These are phyloP conservation scores for Trametes punicea DNA, from an alignment of 768 basidiomycete genomes.

Conservation along the genomic window DNA sequence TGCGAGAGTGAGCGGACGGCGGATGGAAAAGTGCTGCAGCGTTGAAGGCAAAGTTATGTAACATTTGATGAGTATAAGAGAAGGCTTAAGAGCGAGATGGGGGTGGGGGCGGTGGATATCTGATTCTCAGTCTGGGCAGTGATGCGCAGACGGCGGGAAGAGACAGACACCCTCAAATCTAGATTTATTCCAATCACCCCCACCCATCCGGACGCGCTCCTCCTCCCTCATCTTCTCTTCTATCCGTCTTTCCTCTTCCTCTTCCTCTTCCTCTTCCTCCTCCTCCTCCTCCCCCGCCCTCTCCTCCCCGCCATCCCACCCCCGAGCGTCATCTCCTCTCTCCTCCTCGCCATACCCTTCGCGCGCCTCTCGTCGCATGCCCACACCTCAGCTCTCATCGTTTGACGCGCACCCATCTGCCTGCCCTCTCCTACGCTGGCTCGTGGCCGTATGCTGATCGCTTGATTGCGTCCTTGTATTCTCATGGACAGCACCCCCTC, in stretches of 20 bases:
- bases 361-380: neutral
- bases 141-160: neutral
- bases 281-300: neutral
- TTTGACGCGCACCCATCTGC: neutral
- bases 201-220: constrained; percentile 9
- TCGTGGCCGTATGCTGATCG: constrained; percentile 20
- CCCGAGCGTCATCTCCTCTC: constrained; percentile 2
- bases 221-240: neutral
- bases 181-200: constrained; percentile 23
- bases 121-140: neutral
- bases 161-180: constrained; percentile 7
- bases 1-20: neutral
- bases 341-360: neutral
- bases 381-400: neutral
- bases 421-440: constrained; percentile 6
- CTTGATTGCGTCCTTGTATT: constrained; percentile 4
- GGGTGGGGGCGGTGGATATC: neutral
- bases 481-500: constrained; percentile 28
- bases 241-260: constrained; percentile 2
- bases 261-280: constrained; percentile 1
- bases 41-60: neutral
- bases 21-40: neutral
- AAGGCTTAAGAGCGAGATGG: neutral
- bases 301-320: neutral
- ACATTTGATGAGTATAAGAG: neutral